These are phyloP conservation scores for Debaryomyces robertsiae DNA, from an alignment of 1,139 yeast genomes.

Conservation along the genomic window DNA sequence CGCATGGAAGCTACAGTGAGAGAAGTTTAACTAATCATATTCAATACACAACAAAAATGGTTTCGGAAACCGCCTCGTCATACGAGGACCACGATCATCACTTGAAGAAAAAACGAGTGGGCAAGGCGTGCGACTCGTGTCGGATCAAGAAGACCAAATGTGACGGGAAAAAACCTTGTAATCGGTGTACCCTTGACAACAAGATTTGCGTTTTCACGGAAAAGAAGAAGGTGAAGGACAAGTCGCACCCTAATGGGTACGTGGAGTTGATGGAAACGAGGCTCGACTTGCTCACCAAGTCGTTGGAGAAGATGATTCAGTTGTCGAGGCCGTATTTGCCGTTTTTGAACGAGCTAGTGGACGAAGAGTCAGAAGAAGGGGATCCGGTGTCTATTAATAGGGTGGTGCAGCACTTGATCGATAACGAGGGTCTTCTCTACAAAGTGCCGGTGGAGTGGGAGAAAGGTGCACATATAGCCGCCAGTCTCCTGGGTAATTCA, in stretches of 20 bases:
- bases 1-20: no score
- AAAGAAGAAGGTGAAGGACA: constrained; percentile 62
- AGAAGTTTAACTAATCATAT: neutral
- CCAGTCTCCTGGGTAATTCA: constrained; percentile 25
- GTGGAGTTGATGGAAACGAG: constrained; percentile 73
- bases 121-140: constrained; percentile 82
- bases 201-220: constrained; percentile 77
- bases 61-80: constrained; percentile 16
- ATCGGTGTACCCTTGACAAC: constrained; percentile 67
- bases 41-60: constrained; percentile 2
- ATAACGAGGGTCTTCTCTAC: constrained; percentile 37
- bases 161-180: constrained; percentile 78
- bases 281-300: constrained; percentile 59
- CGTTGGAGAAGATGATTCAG: constrained; percentile 47
- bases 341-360: constrained; percentile 28
- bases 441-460: constrained; percentile 51
- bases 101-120: constrained; percentile 65
- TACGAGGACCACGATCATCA: constrained; percentile 16
- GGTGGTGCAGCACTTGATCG: constrained; percentile 47
- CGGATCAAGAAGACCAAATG: constrained; percentile 75
- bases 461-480: constrained; percentile 44
- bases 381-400: constrained; percentile 50
- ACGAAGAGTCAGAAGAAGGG: constrained; percentile 15
- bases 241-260: constrained; percentile 63
- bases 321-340: constrained; percentile 40